A percentile compares a stretch with the other conserved stretches of the same genome.
Evolutionary conservation across 2,329 filamentous ascomycete genomes (phyloP).

Genomic region (Aspergillus alliaceus): DNA sequence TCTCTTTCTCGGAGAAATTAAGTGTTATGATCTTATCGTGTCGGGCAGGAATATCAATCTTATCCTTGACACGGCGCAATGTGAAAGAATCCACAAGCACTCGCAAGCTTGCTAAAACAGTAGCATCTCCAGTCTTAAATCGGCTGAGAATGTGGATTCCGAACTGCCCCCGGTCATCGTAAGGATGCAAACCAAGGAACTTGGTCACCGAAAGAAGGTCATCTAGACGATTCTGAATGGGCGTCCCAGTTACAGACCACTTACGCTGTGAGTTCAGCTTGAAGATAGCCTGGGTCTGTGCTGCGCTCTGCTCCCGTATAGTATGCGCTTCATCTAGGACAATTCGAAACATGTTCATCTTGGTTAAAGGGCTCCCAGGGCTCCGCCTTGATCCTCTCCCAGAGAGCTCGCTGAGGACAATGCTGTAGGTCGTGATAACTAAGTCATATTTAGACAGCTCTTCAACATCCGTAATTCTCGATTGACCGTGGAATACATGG

Average conservation of each 20-base stretch:
- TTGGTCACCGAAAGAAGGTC: constrained; percentile 84
- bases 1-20: constrained; percentile 74
- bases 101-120: constrained; percentile 76
- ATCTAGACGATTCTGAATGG: constrained; percentile 89
- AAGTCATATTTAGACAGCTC: constrained; percentile 75
- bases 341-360: constrained; percentile 88
- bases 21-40: constrained; percentile 72
- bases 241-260: constrained; percentile 97
- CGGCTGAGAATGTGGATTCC: constrained; percentile 76
- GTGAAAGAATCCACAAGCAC: constrained; percentile 94
- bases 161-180: constrained; percentile 76
- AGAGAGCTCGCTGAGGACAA: constrained; percentile 75
- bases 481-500: constrained; percentile 84
- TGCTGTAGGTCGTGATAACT: constrained; percentile 90
- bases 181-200: constrained; percentile 81
- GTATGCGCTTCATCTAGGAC: constrained; percentile 93
- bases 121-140: constrained; percentile 82
- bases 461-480: constrained; percentile 67
- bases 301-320: constrained; percentile 80
- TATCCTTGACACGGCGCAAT: constrained; percentile 85
- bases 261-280: constrained; percentile 75
- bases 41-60: constrained; percentile 76
- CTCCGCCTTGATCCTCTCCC: constrained; percentile 62
- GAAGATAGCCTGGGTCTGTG: constrained; percentile 83
- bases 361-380: constrained; percentile 67